These are phyloP conservation scores for Hordeum marinum DNA, from an alignment of 176 grass and related monocot species.

Conservation along the genomic window DNA sequence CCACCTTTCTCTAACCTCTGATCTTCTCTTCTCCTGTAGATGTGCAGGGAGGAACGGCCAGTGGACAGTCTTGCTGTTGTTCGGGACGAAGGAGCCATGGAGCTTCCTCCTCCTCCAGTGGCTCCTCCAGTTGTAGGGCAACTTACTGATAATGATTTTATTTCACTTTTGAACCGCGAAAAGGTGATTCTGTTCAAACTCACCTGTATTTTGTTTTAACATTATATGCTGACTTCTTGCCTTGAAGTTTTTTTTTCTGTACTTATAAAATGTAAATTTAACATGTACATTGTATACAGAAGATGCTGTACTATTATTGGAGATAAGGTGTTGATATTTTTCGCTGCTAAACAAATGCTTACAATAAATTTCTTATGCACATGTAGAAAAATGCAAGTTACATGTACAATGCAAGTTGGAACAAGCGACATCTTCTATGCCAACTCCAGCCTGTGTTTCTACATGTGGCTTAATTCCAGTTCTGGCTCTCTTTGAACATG, in stretches of 20 bases:
- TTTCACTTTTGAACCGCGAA: constrained; percentile 87
- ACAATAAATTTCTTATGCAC: background rate
- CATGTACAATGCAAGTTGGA: background rate
- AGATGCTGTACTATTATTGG: background rate
- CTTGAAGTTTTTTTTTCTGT: background rate
- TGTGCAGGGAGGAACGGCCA: too few relatives aligned
- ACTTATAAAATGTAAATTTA: too few relatives aligned
- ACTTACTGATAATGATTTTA: constrained; percentile 91
- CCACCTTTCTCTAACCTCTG: too few relatives aligned
- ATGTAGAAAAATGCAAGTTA: background rate
- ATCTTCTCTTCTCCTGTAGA: too few relatives aligned
- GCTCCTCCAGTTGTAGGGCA: constrained; percentile 38
- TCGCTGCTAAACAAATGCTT: background rate
- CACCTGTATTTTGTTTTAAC: background rate
- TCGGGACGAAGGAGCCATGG: too few relatives aligned
- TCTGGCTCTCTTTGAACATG: background rate
- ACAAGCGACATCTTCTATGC: background rate
- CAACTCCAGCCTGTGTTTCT: background rate
- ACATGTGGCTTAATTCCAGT: background rate
- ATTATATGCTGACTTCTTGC: background rate
- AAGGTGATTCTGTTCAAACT: constrained; percentile 38
- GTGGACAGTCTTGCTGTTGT: too few relatives aligned
- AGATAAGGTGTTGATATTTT: background rate
- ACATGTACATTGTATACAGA: background rate
- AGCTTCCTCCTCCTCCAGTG: too few relatives aligned